Conservation (phyloP, 1,139 yeast species). For the Sugiyamaella novakii region DNA sequence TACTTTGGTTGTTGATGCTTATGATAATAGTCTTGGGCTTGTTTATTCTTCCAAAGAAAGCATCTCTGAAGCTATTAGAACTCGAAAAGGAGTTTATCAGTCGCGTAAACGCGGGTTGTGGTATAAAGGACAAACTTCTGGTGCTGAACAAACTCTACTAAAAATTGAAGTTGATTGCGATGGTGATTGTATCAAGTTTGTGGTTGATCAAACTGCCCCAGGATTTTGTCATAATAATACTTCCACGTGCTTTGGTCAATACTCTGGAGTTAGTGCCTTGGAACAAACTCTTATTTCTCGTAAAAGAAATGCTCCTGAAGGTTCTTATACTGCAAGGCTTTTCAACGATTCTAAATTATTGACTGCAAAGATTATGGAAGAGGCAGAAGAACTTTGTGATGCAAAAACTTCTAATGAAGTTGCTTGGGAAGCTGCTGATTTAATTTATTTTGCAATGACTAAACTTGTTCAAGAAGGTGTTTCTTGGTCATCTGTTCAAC, state of each 20-base stretch:
- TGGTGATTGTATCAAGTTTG: constrained; percentile 82
- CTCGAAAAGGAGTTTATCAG: constrained; percentile 88
- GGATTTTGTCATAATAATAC: constrained; percentile 92
- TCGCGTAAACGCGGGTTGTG: constrained; percentile 88
- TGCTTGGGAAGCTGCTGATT: constrained; percentile 98
- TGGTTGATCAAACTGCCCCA: constrained; percentile 76
- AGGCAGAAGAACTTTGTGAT: constrained; percentile 92
- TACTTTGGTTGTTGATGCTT: constrained; percentile 75
- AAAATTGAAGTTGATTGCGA: constrained; percentile 83
- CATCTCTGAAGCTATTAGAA: constrained; percentile 75
- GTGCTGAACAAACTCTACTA: constrained; percentile 81
- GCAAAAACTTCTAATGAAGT: constrained; percentile 71
- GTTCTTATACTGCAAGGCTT: constrained; percentile 88
- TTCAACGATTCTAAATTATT: constrained; percentile 75
- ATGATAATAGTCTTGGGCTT: constrained; percentile 74
- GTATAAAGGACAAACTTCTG: constrained; percentile 95
- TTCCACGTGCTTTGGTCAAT: constrained; percentile 77
- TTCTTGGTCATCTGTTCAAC: constrained; percentile 75
- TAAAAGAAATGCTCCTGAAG: constrained; percentile 69
- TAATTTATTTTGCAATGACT: constrained; percentile 86
- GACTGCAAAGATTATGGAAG: constrained; percentile 88
- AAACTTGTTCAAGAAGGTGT: constrained; percentile 85
- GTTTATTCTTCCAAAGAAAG: constrained; percentile 89
- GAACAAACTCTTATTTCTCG: constrained; percentile 62
- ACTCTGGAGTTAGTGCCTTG: constrained; percentile 56